Evolutionary conservation across 2,329 filamentous ascomycete species (phyloP), one percentile per base, ranked within the genome.

Genomic region (Aureobasidium sp.): DNA sequence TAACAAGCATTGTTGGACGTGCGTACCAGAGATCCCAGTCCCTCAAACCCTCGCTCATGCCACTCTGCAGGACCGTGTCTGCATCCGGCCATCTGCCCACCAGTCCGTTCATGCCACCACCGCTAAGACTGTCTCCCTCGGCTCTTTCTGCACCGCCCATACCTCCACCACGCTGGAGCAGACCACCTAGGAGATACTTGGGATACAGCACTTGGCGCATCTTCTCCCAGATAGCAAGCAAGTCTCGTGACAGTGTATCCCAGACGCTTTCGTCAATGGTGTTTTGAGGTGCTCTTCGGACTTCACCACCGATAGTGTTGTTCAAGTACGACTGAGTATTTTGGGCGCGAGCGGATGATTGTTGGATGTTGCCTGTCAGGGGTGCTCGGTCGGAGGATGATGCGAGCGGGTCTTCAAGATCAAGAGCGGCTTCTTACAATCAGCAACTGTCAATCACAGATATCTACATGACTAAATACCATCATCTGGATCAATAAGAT

Each of bases 181-280:
- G 80, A 42, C 85, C 85, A 44, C 85, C 85, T 27, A 99, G 87
- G 53, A 99, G 82, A 78, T 97, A 97, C 72, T 92, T 92, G 20
- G 94, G 94, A 77, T 91, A 99, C 64, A 99, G 84, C 42, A 99
- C 94, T 80, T 97, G 93, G 75, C 90, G 87, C 87, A 99, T 91
- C 82, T 99, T 99, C 77, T 90, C 89, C 93, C 94, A 97, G 39
- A 97, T 91, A 29, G 91, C 94, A 8, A 93, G 77, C 67, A 99
- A 79, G 75, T 99, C 94, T 68, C 94, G 88, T 58, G 89, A 90
- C 64, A 99, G 81, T n/a, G 94, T 99, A 47, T 93, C 90, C 94
- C 94, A 99, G 44, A 99, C 94, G 1, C 87, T 87, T 78, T 99
- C 94, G 75, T 99, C 94, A 74, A 99, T 95, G 49, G 94, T 99